Percentiles rank a stretch among this genome's conserved stretches.
These are phyloP conservation scores for Aphanomyces astaci DNA, from an alignment of 352 stramenopile genomes.

Conservation along the genomic window DNA sequence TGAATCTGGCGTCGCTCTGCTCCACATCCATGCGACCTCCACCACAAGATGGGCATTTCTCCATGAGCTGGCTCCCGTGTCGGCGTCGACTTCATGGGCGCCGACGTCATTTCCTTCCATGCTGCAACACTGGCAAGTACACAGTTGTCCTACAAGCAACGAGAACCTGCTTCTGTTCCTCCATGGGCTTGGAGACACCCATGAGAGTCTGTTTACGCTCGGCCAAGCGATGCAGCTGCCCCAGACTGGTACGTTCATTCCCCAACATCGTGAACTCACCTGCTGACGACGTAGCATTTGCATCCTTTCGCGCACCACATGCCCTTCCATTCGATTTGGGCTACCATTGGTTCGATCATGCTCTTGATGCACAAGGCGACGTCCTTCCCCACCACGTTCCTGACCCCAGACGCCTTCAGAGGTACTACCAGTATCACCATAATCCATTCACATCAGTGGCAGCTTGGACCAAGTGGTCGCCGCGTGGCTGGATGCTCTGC, in stretches of 20 bases:
- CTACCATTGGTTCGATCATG: constrained; percentile 10
- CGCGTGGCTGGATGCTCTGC: background rate
- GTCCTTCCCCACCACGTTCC: background rate
- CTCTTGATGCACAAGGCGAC: constrained; percentile 3
- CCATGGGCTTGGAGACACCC: constrained; percentile 21
- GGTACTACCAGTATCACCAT: background rate
- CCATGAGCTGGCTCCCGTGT: background rate
- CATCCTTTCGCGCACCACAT: constrained; percentile 12
- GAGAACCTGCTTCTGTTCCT: constrained; percentile 19
- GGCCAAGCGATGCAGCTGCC: constrained; percentile 16
- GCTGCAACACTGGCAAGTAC: background rate
- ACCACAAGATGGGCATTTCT: constrained; percentile 12
- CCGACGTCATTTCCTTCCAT: background rate
- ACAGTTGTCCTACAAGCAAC: constrained; percentile 13
- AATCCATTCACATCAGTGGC: background rate
- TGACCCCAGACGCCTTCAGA: background rate
- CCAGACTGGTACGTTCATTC: constrained; percentile 11
- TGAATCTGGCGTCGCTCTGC: background rate
- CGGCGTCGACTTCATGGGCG: background rate
- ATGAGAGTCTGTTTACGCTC: constrained; percentile 2
- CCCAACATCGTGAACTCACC: background rate
- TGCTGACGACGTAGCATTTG: background rate
- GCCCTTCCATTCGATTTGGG: constrained; percentile 19
- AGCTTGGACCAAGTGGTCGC: constrained; percentile 1
- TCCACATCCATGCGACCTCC: background rate